Conservation (phyloP, 2,329 filamentous ascomycete species). For the Phaeophleospora eucalypticola region DNA sequence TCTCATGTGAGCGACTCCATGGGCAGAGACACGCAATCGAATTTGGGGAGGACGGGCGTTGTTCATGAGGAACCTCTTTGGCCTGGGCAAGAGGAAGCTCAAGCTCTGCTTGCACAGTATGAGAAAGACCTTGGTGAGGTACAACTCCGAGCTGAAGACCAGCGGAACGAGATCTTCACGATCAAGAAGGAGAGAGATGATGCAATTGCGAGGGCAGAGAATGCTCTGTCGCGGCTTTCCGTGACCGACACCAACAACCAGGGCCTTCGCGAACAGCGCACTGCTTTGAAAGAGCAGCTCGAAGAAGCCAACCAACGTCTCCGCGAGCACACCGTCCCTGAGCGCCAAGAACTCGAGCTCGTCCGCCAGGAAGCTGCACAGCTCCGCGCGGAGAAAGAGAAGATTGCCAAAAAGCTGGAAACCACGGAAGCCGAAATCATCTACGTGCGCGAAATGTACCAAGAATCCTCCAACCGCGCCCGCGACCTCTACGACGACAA, state of each 20-base stretch:
- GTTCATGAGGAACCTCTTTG: too few species aligned
- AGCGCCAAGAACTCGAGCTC: constrained; percentile 31
- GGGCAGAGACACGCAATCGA: constrained; percentile 25
- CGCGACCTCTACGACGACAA: constrained; percentile 47
- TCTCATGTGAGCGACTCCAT: constrained; percentile 43
- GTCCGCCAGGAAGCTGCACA: constrained; percentile 21
- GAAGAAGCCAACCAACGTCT: constrained; percentile 27
- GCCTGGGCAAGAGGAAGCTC: constrained; percentile 19
- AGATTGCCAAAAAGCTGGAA: constrained; percentile 30
- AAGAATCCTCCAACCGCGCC: constrained; percentile 51
- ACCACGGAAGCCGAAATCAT: constrained; percentile 48
- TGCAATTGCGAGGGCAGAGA: constrained; percentile 21
- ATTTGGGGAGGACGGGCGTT: neutral
- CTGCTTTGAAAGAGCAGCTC: constrained; percentile 28
- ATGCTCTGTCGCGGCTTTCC: constrained; percentile 22
- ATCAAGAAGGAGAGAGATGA: constrained; percentile 25
- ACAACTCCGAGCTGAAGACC: constrained; percentile 33
- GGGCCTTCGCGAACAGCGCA: constrained; percentile 25
- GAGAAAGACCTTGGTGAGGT: constrained; percentile 29
- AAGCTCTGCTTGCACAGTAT: constrained; percentile 27
- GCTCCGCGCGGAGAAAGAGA: constrained; percentile 23
- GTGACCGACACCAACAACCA: constrained; percentile 17
- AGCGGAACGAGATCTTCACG: constrained; percentile 26
- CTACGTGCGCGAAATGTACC: constrained; percentile 57
- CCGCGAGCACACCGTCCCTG: constrained; percentile 29